Conservation (phyloP, 495 filamentous ascomycete genomes). For the Penicillium macrosclerotiorum region DNA sequence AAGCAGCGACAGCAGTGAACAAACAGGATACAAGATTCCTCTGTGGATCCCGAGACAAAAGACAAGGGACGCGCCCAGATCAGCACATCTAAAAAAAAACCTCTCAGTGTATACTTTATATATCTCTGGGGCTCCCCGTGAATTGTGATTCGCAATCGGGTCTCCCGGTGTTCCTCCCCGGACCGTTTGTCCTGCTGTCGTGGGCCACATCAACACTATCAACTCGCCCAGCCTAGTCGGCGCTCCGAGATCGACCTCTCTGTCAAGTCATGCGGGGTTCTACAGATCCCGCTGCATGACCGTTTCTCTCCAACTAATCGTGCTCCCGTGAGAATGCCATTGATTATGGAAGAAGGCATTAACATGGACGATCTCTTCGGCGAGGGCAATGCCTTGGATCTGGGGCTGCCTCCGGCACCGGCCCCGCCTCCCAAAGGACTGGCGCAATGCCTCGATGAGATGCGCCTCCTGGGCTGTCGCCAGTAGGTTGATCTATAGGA, state of each 20-base stretch:
- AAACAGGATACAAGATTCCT: background rate
- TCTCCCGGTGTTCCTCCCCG: too few relatives aligned
- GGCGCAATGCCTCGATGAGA: constrained; percentile 71
- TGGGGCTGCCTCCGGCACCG: constrained; percentile 53
- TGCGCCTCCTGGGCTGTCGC: constrained; percentile 75
- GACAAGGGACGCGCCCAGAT: too few relatives aligned
- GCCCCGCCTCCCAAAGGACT: constrained; percentile 61
- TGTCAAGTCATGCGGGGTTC: constrained; percentile 10
- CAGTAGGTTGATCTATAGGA: constrained; percentile 58
- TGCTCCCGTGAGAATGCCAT: constrained; percentile 26
- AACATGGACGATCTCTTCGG: constrained; percentile 77
- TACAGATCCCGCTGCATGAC: constrained; percentile 2
- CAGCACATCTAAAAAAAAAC: too few relatives aligned
- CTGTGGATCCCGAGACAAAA: too few relatives aligned
- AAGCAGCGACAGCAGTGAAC: too few relatives aligned
- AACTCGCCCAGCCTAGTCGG: too few relatives aligned
- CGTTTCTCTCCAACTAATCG: background rate
- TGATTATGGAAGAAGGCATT: constrained; percentile 68
- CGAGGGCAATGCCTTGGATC: constrained; percentile 53
- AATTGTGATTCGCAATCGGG: too few relatives aligned
- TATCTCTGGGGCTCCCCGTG: too few relatives aligned
- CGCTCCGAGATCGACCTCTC: too few relatives aligned
- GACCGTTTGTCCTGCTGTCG: background rate
- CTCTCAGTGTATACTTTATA: too few relatives aligned
- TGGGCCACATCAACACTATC: constrained; percentile 9